Base-by-base conservation (phyloP, 306 rosid species). In the Corylus avellana region DNA sequence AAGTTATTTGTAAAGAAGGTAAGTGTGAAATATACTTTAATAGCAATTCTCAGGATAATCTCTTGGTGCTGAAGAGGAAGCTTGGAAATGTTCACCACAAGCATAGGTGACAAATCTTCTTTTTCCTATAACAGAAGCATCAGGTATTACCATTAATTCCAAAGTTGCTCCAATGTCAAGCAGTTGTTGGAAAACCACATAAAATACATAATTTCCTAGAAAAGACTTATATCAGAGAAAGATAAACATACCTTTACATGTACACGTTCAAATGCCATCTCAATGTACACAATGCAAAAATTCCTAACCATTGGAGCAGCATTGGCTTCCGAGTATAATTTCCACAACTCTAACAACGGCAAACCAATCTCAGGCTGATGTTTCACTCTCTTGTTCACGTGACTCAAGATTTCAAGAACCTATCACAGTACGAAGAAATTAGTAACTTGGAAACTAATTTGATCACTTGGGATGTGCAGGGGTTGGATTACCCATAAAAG, bases 321-420 rank as follows among this genome's bases (percentile, higher is more conserved):
- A 81, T 70, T 84, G 54, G 86, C 82, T 76, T 85, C 92, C 4
- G 92, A 86, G 79, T 92, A 94, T 75, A 94, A 70, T 74, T 78
- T 87, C 98, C 98, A 94, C 58, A 94, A 78, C 81, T 90, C 98
- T 7, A 58, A 69, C 85, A 92, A 86, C 18, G 98, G 98, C 58
- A 94, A 79, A 73, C 95, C 97, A 89, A 94, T 92, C 73, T 86
- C 89, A 62, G 90, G 86, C 73, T 90, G 97, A 47, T 90, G 97
- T 83, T 94, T 94, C 82, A 94, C 98, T 87, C 98, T 89, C 89
- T 94, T 92, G 89, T 94, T 94, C 58, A 94, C 92, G n/a, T 94
- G 98, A 83, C 95, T 91, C 92, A 95, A 86, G 79, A 95, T 95
- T 90, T 95, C 98, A 74, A 95, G 90, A 80, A 95, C 98, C 98